Base-by-base conservation (phyloP, 176 grass and related monocot genomes). In the Juncus effusus region DNA sequence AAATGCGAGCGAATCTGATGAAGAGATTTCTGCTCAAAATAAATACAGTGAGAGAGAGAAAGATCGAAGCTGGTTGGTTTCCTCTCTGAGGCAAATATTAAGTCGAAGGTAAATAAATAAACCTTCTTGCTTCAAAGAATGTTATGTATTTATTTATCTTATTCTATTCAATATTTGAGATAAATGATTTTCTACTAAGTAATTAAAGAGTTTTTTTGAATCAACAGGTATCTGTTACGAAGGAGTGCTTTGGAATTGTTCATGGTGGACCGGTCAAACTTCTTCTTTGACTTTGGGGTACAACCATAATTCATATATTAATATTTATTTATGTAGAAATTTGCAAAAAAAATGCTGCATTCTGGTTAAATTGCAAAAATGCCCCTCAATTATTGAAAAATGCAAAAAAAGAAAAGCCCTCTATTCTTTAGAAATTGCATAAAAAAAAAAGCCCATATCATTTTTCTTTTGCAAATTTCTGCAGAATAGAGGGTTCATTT, bases 251-350 rank as follows among this genome's bases (percentile, higher is more conserved):
- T 97, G 85, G 94, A 97, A 80, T 67, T 97, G 68, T 97, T 97
- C 76, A 97, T 97, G 94, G 78, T 97, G 59, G 94, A 97, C 69
- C 84, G 94, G 35, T 97, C 94, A 12, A 97, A 92, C 74, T 97
- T 86, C 76, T 97, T 97, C 80, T 92, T 97, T 80, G 94, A 97
- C 71, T 97, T 92, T 42, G 83, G 83, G 88, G 94, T 97, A 97
- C 28, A 63, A 42, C 11, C 6, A 42, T 16, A 59, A 16, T 57
- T 14, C 47, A 47, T 47, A 47, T 9, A 47, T 9, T 9, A 47
- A 47, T 47, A 6, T 47, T 47, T 9, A 47, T 6, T 9, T 47
- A 47, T 47, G 19, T 28, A 28, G 19, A 28, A 28, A 28, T 28
- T 28, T 28, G 19, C 19, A 28, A 28, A 28, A 28, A 0, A 28